phyloP scores from a whole-genome alignment of 2,329 filamentous ascomycete species.

The Ophiobolus disseminans region DNA sequence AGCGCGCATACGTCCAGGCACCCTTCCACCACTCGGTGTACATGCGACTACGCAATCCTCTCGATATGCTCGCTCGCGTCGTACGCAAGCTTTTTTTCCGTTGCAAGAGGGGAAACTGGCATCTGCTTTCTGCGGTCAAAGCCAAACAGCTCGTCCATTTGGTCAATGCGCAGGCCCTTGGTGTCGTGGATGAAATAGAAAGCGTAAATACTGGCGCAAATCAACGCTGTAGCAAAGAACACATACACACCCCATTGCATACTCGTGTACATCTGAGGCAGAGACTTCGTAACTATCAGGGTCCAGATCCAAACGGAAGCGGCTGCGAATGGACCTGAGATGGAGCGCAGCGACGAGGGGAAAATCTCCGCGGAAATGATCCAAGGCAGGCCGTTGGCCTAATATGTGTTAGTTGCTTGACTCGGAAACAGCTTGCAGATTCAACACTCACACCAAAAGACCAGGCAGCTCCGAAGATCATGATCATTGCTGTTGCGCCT shows the following conservation, averaged over 20 bases:
- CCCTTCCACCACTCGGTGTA: no score
- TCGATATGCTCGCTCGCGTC: conserved; percentile 26
- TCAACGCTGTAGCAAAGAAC: conserved; percentile 50
- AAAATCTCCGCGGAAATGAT: conserved; percentile 56
- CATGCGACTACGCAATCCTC: conserved; percentile 14
- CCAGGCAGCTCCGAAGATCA: conserved; percentile 46
- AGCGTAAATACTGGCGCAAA: conserved; percentile 48
- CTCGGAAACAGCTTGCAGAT: conserved; percentile 28
- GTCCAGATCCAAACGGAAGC: conserved; percentile 51
- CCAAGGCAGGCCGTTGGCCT: conserved; percentile 53
- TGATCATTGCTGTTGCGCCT: conserved; percentile 50
- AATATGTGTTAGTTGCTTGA: conserved; percentile 37
- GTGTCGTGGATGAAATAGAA: conserved; percentile 53
- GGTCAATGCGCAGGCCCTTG: conserved; percentile 47
- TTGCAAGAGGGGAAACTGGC: conserved; percentile 1
- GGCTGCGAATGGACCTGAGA: conserved; percentile 49
- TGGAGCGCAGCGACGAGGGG: conserved; percentile 47
- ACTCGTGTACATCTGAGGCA: conserved; percentile 51
- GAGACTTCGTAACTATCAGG: conserved; percentile 49
- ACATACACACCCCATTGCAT: conserved; percentile 51
- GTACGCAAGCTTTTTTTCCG: conserved; percentile 8
- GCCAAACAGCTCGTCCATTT: conserved; percentile 50
- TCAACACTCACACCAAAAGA: conserved; percentile 48
- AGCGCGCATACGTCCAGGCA: no score
- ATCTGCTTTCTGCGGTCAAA: conserved; percentile 28